Evolutionary conservation across 345 rosid species (phyloP).

Genomic region (Melaleuca quinquenervia): DNA sequence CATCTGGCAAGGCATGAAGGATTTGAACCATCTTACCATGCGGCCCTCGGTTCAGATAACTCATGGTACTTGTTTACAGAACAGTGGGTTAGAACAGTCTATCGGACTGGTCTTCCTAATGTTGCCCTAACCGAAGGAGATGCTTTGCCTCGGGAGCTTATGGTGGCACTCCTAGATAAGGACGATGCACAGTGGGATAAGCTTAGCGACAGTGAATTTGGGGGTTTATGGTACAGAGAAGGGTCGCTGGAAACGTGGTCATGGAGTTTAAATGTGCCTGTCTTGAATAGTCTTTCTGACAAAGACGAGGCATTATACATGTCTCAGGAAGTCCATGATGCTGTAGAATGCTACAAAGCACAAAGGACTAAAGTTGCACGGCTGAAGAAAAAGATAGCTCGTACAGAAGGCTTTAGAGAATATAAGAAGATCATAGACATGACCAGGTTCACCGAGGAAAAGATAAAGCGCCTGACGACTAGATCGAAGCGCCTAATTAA

Average conservation of each 20-base stretch:
- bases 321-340: slow-evolving; percentile 52
- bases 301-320: slow-evolving; percentile 46
- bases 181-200: slow-evolving; percentile 72
- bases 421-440: slow-evolving; percentile 63
- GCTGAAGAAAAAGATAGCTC: slow-evolving; percentile 72
- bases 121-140: slow-evolving; percentile 51
- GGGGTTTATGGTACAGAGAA: slow-evolving; percentile 71
- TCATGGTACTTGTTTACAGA: slow-evolving; percentile 89
- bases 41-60: slow-evolving; percentile 94
- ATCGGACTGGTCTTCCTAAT: slow-evolving; percentile 76
- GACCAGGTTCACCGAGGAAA: slow-evolving; percentile 54
- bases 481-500: slow-evolving; percentile 58
- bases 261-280: slow-evolving; percentile 94
- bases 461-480: slow-evolving; percentile 61
- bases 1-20: slow-evolving; percentile 11
- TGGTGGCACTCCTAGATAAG: slow-evolving; percentile 48
- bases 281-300: slow-evolving; percentile 72
- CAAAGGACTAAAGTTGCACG: slow-evolving; percentile 72
- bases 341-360: slow-evolving; percentile 49
- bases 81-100: slow-evolving; percentile 69
- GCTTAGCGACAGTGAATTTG: slow-evolving; percentile 62
- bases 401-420: slow-evolving; percentile 74
- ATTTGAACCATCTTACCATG: slow-evolving; percentile 46
- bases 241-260: slow-evolving; percentile 98
- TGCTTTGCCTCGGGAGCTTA: slow-evolving; percentile 67